phyloP scores from a whole-genome alignment of 2,329 filamentous ascomycete species.

The Neofusicoccum umdonicola region DNA sequence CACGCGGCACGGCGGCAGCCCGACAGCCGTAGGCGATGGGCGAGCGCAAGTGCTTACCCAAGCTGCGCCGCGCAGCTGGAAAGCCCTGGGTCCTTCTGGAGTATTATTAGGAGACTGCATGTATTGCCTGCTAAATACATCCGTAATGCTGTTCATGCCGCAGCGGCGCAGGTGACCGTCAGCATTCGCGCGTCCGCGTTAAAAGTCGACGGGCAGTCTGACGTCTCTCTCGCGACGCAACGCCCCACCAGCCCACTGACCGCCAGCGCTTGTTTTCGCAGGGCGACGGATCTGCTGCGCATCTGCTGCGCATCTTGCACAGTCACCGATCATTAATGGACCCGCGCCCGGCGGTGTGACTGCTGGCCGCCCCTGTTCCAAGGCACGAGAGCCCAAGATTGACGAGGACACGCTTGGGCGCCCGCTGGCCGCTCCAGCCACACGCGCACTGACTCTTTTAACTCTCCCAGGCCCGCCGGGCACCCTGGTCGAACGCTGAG shows the following conservation, averaged over 20 bases:
- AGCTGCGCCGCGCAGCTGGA: background rate
- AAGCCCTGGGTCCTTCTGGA: background rate
- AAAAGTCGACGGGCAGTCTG: slow-evolving; percentile 10
- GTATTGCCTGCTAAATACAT: no score
- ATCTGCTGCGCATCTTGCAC: background rate
- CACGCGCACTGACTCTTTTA: slow-evolving; percentile 2
- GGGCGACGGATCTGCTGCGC: slow-evolving; percentile 5
- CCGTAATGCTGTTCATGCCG: no score
- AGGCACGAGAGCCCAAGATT: slow-evolving; percentile 7
- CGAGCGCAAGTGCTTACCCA: slow-evolving; percentile 1
- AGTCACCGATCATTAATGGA: slow-evolving; percentile 5
- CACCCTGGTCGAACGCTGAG: background rate
- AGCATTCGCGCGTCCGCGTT: background rate
- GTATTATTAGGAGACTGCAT: slow-evolving; percentile 4
- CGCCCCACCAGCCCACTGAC: slow-evolving; percentile 1
- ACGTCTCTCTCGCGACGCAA: slow-evolving; percentile 4
- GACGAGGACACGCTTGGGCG: background rate
- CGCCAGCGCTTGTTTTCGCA: background rate
- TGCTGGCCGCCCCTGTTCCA: background rate
- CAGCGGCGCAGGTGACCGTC: background rate
- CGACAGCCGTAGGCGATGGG: background rate
- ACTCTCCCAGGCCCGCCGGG: background rate
- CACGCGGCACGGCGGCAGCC: background rate
- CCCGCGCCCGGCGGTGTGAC: slow-evolving; percentile 8
- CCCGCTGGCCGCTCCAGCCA: background rate